Evolutionary conservation across 495 filamentous ascomycete species (phyloP).

Genomic region (Xylaria longipes): DNA sequence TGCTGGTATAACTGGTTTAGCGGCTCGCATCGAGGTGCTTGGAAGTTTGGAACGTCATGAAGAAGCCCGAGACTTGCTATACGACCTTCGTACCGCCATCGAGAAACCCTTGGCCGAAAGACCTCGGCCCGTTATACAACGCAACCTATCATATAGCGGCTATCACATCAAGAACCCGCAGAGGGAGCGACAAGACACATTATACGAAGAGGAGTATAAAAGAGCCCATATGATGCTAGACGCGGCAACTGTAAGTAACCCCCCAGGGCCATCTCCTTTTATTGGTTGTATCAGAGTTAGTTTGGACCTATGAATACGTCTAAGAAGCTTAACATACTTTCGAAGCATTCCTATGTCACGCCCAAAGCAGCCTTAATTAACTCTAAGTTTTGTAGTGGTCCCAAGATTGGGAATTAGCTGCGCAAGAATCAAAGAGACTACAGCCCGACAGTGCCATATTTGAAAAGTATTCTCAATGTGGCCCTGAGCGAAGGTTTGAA

Average conservation of each 20-base stretch:
- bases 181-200: conserved; percentile 7
- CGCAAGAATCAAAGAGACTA: conserved; percentile 4
- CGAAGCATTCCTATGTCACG: neutral
- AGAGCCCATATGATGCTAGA: conserved; percentile 18
- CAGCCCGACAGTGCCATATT: neutral
- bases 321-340: neutral
- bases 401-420: conserved; percentile 13
- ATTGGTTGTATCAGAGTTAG: neutral
- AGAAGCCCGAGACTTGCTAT: conserved; percentile 11
- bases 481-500: neutral
- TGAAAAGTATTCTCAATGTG: neutral
- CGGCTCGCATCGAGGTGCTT: conserved; percentile 15
- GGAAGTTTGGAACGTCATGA: conserved; percentile 9
- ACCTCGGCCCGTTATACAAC: neutral
- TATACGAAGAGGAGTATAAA: conserved; percentile 17
- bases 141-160: neutral
- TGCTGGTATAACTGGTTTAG: neutral
- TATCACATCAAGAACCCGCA: neutral
- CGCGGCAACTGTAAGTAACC: neutral
- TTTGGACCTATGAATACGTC: neutral
- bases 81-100: neutral
- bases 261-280: neutral
- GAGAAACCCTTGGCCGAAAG: conserved; percentile 1
- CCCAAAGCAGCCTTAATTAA: neutral
- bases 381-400: conserved; percentile 6